Base-by-base conservation (phyloP, 495 filamentous ascomycete species). In the Talaromyces proteolyticus region DNA sequence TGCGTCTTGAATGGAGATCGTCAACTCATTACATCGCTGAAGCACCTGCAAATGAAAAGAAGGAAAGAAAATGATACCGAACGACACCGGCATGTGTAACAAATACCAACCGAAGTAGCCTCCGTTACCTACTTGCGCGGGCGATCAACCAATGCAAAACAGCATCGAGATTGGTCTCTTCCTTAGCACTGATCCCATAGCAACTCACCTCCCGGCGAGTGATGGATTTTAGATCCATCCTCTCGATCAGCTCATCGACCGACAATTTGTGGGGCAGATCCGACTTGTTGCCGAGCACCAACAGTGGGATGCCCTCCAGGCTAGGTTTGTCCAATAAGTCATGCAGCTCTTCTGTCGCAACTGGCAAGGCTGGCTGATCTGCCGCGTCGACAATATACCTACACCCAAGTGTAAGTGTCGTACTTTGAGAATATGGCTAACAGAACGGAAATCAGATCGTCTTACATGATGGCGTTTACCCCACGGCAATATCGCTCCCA, bases 401-500 rank as follows among this genome's bases (percentile, higher is more conserved):
- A 17, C 23, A 52, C 67, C 47, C 62, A 60, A 37, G 42, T 49
- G 20, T 34, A 34, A 34, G 29, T 34, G 29, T 26, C 19, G 12
- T 18, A 11, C 18, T 12, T 24, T 5, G 34, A 37, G n/a, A 29
- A 37, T 11, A 19, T 19, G 17, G n/a, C 10, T n/a, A 44, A 20
- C 20, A 24, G 36, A 6, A 17, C 25, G 14, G 14, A 47, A 34
- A 22, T 16, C 36, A 40, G 20, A n/a, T n/a, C n/a, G n/a, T 47
- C 76, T 69, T 79, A 88, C 85, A 98, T 91, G 57, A 98, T 97
- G 54, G 93, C 93, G 69, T 95, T 96, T 54, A 96, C 93, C 37
- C 90, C 91, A 42, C 90, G 87, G 72, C 93, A 98, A 68, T 98
- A 98, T 58, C 93, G 78, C 76, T 97, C 93, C 93, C 93, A 98